Percentiles rank a stretch among this genome's conserved stretches.
Evolutionary conservation across 2,329 filamentous ascomycete species (phyloP).

Genomic region (Davidsoniella virescens): DNA sequence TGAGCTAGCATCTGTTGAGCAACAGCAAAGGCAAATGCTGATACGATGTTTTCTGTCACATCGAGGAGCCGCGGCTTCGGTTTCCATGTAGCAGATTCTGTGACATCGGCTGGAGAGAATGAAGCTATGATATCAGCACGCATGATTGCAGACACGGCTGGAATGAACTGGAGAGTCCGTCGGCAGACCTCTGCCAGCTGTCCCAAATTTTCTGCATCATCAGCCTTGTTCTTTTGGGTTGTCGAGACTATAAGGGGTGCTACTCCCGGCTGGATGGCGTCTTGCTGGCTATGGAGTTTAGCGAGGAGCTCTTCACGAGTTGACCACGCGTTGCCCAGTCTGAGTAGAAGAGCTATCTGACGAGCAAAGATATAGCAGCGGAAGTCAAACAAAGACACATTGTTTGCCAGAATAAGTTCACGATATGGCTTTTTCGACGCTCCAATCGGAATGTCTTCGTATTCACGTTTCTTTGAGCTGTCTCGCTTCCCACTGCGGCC

Average conservation of each 20-base stretch:
- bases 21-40: conserved; percentile 63
- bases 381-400: conserved; percentile 94
- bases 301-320: conserved; percentile 45
- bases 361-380: conserved; percentile 83
- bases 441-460: conserved; percentile 40
- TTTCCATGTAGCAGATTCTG: conserved; percentile 15
- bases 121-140: conserved; percentile 60
- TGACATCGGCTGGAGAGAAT: conserved; percentile 28
- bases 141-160: conserved; percentile 62
- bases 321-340: conserved; percentile 60
- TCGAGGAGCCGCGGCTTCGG: conserved; percentile 25
- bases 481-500: too few relatives aligned
- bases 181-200: conserved; percentile 78
- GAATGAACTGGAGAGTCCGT: conserved; percentile 69
- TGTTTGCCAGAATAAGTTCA: conserved; percentile 81
- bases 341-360: conserved; percentile 66
- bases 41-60: conserved; percentile 56
- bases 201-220: conserved; percentile 56
- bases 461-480: conserved; percentile 3
- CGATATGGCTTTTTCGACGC: conserved; percentile 66
- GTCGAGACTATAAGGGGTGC: conserved; percentile 24
- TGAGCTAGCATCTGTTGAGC: conserved; percentile 63
- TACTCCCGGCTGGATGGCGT: conserved; percentile 37
- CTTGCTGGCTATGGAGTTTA: conserved; percentile 46
- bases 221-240: conserved; percentile 15